Conservation (phyloP, 1,139 yeast genomes). For the Yamadazyma buinensis region DNA sequence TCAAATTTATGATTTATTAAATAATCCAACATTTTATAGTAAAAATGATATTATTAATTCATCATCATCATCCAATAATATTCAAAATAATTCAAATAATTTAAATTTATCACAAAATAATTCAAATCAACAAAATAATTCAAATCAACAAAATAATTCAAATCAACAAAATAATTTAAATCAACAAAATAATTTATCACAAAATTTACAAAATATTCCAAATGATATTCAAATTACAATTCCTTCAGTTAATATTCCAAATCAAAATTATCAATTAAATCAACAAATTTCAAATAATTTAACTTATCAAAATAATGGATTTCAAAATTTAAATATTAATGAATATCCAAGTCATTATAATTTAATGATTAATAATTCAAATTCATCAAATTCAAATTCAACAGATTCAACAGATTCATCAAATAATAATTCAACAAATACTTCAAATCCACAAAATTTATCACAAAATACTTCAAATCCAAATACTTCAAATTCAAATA, state of each 20-base stretch:
- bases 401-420: too few relatives aligned
- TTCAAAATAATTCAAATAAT: neutral
- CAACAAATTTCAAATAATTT: too few relatives aligned
- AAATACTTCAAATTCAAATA: too few relatives aligned
- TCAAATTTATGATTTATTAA: constrained; percentile 23
- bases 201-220: constrained; percentile 3
- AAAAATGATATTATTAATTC: too few relatives aligned
- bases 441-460: too few relatives aligned
- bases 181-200: neutral
- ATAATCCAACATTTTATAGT: constrained; percentile 13
- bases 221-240: neutral
- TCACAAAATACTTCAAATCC: too few relatives aligned
- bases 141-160: neutral
- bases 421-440: too few relatives aligned
- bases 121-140: neutral
- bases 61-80: too few relatives aligned
- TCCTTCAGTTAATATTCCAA: neutral
- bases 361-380: constrained; percentile 16
- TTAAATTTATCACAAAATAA: neutral
- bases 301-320: neutral
- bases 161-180: neutral
- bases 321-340: too few relatives aligned
- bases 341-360: constrained; percentile 15
- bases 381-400: too few relatives aligned
- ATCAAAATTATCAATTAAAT: too few relatives aligned